These are phyloP conservation scores for Russula dissimulans DNA, from an alignment of 768 basidiomycete species.

Conservation along the genomic window DNA sequence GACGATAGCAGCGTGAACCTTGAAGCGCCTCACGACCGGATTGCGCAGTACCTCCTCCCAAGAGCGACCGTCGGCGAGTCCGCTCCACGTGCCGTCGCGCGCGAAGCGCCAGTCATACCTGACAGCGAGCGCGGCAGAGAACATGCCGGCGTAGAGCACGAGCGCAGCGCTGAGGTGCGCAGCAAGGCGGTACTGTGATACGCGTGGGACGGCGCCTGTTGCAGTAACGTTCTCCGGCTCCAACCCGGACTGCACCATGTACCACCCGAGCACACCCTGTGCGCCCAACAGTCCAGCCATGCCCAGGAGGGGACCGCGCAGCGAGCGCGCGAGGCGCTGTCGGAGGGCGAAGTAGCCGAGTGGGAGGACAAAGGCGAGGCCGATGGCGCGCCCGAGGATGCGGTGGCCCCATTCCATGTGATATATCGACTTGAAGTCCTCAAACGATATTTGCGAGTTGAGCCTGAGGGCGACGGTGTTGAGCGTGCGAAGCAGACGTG, in stretches of 20 bases:
- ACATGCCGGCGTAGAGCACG: conserved; percentile 88
- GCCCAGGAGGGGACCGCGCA: conserved; percentile 56
- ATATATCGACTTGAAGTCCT: conserved; percentile 94
- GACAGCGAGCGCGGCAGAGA: conserved; percentile 65
- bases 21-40: conserved; percentile 50
- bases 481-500: not conserved
- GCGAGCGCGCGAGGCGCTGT: conserved; percentile 54
- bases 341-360: conserved; percentile 69
- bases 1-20: conserved; percentile 47
- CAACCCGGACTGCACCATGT: conserved; percentile 98
- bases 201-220: conserved; percentile 82
- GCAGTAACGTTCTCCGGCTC: conserved; percentile 72
- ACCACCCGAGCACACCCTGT: conserved; percentile 94
- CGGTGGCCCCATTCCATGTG: conserved; percentile 99
- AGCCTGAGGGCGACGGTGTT: conserved; percentile 39
- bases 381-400: conserved; percentile 81
- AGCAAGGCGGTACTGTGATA: conserved; percentile 93
- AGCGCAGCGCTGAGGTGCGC: conserved; percentile 91
- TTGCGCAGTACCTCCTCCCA: conserved; percentile 45
- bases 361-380: conserved; percentile 75
- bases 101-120: conserved; percentile 75
- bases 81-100: conserved; percentile 48
- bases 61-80: conserved; percentile 32
- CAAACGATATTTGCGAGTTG: conserved; percentile 79
- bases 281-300: conserved; percentile 79